These are phyloP conservation scores for Alternaria consortialis DNA, from an alignment of 2,329 filamentous ascomycete species.

Conservation along the genomic window DNA sequence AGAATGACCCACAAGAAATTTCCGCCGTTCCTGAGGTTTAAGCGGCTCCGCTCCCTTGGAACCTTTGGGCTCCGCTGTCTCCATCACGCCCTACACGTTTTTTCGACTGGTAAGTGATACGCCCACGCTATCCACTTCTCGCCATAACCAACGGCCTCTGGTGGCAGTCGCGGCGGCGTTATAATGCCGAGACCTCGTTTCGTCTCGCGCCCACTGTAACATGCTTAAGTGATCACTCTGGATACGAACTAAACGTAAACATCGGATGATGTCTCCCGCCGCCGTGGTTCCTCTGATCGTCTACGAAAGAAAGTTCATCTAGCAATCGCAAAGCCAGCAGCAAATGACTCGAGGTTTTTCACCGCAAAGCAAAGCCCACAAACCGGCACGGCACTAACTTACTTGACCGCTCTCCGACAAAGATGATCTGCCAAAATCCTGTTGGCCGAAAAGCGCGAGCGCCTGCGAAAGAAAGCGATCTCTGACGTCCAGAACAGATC, in stretches of 20 bases:
- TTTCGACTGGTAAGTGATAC: not conserved
- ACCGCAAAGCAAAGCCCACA: not conserved
- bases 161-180: not conserved
- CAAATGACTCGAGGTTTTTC: not conserved
- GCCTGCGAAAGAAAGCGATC: not conserved
- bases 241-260: not conserved
- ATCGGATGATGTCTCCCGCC: not conserved
- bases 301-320: not conserved
- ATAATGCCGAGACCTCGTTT: not conserved
- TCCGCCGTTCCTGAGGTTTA: constrained; percentile 10
- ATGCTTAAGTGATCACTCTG: not conserved
- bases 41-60: constrained; percentile 10
- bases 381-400: not conserved
- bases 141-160: not conserved
- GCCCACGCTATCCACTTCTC: not conserved
- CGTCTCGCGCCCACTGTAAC: not conserved
- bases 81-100: constrained; percentile 1
- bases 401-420: not conserved
- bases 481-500: not conserved
- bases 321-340: not conserved
- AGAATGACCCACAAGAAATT: constrained; percentile 11
- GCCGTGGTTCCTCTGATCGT: not conserved
- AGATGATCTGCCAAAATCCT: not conserved
- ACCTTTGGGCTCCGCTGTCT: constrained; percentile 13
- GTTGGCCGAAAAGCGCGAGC: not conserved